These are phyloP conservation scores for Serendipita sp. DNA, from an alignment of 768 basidiomycete genomes.

Conservation along the genomic window DNA sequence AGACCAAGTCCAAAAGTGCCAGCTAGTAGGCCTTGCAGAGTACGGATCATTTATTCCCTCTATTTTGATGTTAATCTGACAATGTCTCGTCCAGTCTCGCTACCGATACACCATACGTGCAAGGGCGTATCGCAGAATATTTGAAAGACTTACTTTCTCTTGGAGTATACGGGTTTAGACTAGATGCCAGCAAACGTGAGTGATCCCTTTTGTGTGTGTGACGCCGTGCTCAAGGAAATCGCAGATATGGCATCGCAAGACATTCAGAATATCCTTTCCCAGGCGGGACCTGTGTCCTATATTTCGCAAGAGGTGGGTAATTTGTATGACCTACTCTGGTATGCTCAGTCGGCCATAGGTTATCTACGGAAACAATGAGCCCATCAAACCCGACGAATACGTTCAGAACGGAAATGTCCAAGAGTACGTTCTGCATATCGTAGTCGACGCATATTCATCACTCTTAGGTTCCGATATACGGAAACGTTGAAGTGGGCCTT, in stretches of 20 bases:
- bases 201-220: too few species aligned
- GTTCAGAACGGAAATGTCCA: constrained; percentile 43
- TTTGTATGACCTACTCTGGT: background rate
- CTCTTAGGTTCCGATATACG: constrained; percentile 39
- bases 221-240: background rate
- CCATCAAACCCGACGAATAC: constrained; percentile 41
- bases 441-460: background rate
- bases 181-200: constrained; percentile 31
- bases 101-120: constrained; percentile 48
- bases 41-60: constrained; percentile 15
- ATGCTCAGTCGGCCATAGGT: constrained; percentile 4
- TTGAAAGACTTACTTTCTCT: constrained; percentile 44
- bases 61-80: too few species aligned
- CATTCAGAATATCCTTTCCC: constrained; percentile 35
- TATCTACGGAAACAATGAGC: constrained; percentile 32
- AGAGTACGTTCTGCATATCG: constrained; percentile 23
- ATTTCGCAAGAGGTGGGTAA: constrained; percentile 39
- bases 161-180: constrained; percentile 39
- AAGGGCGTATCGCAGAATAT: constrained; percentile 36
- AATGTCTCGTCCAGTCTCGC: background rate
- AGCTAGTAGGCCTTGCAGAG: constrained; percentile 38
- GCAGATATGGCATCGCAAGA: constrained; percentile 39
- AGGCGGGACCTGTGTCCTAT: constrained; percentile 30
- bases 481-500: constrained; percentile 36
- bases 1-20: constrained; percentile 37